Base-by-base conservation (phyloP, 495 filamentous ascomycete species). In the Penicillium taxi region DNA sequence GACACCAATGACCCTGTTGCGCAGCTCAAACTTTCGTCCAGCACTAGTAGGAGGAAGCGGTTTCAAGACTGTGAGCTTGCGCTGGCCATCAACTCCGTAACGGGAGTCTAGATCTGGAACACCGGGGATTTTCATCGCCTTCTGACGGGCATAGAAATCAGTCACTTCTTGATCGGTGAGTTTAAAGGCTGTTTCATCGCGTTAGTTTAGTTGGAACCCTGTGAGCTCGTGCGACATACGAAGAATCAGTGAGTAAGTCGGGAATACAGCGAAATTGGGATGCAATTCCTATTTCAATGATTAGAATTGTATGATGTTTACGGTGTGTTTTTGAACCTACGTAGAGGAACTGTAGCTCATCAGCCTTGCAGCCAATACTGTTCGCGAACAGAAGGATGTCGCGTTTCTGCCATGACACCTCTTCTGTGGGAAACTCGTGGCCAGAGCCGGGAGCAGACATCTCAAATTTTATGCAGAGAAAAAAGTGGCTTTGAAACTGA, bases 341-440 rank as follows among this genome's bases (percentile, higher is more conserved):
- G 42, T 86, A 94, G 59, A 93, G 78, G 55, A 93, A 94, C 48
- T 93, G 86, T 46, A 94, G 72, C 67, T 94, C 87, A 39, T 94
- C 78, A n/a, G 72, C 70, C 32, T 78, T 88, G 56, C 74, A 76
- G 12, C 88, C 87, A 53, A 94, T 89, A 61, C 80, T 85, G 61
- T 85, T 81, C 23, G 87, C 86, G 55, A 94, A 94, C 18, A 94
- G 75, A 46, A 94, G 68, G 16, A 78, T 74, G 68, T 94, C 87
- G 25, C 87, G 74, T 75, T 91, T 87, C 46, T 83, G 63, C 87
- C 86, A 94, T 47, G 78, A 72, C 4, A 94, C 85, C 48, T 77
- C 72, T 48, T 73, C 56, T 25, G 76, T 45, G 33, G 82, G 81
- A 53, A 81, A 89, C 64, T 89, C 78, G 62, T 84, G 83, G 44